These are phyloP conservation scores for Fusarium albosuccineum DNA, from an alignment of 2,329 filamentous ascomycete genomes.

Conservation along the genomic window DNA sequence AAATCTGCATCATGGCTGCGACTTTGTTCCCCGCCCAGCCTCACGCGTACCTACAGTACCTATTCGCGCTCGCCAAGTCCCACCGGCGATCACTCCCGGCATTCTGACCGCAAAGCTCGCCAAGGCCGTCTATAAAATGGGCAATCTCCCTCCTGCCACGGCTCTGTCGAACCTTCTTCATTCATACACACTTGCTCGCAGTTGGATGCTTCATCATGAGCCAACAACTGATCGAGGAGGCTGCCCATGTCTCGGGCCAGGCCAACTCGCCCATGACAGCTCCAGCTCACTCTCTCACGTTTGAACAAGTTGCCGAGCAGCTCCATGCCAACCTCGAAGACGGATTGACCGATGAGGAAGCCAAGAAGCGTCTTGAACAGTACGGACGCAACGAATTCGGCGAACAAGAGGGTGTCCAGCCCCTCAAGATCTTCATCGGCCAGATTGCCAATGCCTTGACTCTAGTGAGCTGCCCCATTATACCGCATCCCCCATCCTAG, in stretches of 20 bases:
- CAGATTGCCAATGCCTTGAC: slow-evolving; percentile 79
- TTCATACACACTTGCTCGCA: background rate
- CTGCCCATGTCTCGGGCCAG: slow-evolving; percentile 39
- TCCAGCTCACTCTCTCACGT: slow-evolving; percentile 39
- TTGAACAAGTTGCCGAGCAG: slow-evolving; percentile 35
- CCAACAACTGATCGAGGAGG: slow-evolving; percentile 26
- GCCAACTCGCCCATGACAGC: slow-evolving; percentile 42
- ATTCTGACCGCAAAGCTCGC: background rate
- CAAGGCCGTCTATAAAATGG: slow-evolving; percentile 9
- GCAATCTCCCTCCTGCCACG: background rate
- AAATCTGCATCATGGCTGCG: slow-evolving; percentile 7
- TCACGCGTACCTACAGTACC: background rate
- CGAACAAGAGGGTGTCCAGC: slow-evolving; percentile 69
- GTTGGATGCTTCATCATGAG: slow-evolving; percentile 22
- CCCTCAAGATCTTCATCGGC: slow-evolving; percentile 72
- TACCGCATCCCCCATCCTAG: slow-evolving; percentile 1
- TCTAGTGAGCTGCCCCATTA: slow-evolving; percentile 59
- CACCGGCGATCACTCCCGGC: background rate
- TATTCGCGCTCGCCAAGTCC: background rate
- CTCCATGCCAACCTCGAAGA: slow-evolving; percentile 27
- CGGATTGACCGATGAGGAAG: slow-evolving; percentile 46
- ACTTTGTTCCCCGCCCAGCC: background rate
- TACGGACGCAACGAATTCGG: slow-evolving; percentile 75
- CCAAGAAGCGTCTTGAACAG: slow-evolving; percentile 64
- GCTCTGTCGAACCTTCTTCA: accelerated